These are phyloP conservation scores for Kodamaea hsintzibuensis DNA, from an alignment of 805 yeast genomes.

Conservation along the genomic window DNA sequence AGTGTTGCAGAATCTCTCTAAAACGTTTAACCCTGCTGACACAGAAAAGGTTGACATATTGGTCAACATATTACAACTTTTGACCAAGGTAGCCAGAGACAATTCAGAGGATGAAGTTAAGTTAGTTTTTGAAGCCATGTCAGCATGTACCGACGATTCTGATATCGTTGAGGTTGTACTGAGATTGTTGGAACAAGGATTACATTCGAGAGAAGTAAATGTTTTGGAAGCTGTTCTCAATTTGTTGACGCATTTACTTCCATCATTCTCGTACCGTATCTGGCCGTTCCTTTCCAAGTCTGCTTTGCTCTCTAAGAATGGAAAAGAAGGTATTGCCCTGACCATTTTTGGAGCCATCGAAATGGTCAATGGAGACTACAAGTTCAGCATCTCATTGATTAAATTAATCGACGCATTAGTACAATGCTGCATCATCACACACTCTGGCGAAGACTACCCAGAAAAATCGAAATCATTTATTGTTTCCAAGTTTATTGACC, in stretches of 20 bases:
- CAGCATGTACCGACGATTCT: slow-evolving; percentile 50
- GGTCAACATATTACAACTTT: slow-evolving; percentile 50
- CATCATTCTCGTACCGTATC: slow-evolving; percentile 60
- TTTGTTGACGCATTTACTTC: slow-evolving; percentile 50
- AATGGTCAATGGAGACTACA: slow-evolving; percentile 64
- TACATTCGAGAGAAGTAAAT: slow-evolving; percentile 53
- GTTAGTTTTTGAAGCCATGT: slow-evolving; percentile 41
- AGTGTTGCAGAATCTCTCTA: slow-evolving; percentile 62
- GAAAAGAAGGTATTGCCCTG: slow-evolving; percentile 62
- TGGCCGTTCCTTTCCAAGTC: slow-evolving; percentile 80
- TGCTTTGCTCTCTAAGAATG: slow-evolving; percentile 57
- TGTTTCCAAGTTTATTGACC: slow-evolving; percentile 52
- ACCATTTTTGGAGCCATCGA: slow-evolving; percentile 71
- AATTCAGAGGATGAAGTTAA: slow-evolving; percentile 30
- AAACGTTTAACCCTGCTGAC: slow-evolving; percentile 36
- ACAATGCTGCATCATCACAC: slow-evolving; percentile 43
- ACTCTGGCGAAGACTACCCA: slow-evolving; percentile 32
- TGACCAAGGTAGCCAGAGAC: slow-evolving; percentile 48
- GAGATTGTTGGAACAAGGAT: slow-evolving; percentile 65
- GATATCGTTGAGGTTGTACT: slow-evolving; percentile 64
- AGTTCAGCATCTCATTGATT: slow-evolving; percentile 62
- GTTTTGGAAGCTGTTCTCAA: slow-evolving; percentile 47
- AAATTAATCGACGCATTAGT: slow-evolving; percentile 55
- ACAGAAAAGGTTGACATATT: slow-evolving; percentile 41
- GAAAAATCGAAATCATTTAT: slow-evolving; percentile 49